These are phyloP conservation scores for Scortechinia acanthostroma DNA, from an alignment of 2,329 filamentous ascomycete genomes.

Conservation along the genomic window DNA sequence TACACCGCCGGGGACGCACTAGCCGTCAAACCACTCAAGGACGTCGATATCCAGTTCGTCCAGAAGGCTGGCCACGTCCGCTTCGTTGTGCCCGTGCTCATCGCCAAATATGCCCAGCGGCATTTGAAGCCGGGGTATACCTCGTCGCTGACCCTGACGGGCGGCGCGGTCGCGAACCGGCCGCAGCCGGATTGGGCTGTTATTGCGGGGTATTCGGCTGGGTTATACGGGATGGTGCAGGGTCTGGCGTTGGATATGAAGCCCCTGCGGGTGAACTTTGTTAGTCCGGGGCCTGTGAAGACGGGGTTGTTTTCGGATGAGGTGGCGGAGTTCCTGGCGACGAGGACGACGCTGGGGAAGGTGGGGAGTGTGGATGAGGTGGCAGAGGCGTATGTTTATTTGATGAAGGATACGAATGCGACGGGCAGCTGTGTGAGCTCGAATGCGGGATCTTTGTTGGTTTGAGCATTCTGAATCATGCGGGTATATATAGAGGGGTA, in stretches of 20 bases:
- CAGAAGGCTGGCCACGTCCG: conserved; percentile 35
- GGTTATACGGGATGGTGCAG: conserved; percentile 40
- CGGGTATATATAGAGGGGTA: too few relatives aligned
- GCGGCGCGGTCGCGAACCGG: conserved; percentile 38
- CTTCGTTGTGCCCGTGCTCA: conserved; percentile 37
- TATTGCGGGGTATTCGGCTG: conserved; percentile 36
- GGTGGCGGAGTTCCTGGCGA: conserved; percentile 6
- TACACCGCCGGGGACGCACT: conserved; percentile 45
- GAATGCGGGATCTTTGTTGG: conserved; percentile 9
- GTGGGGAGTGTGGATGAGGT: conserved; percentile 26
- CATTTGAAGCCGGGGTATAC: conserved; percentile 30
- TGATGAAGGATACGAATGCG: conserved; percentile 29
- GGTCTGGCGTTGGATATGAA: conserved; percentile 54
- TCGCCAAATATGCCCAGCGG: conserved; percentile 37
- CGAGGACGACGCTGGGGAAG: conserved; percentile 13
- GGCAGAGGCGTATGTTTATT: conserved; percentile 31
- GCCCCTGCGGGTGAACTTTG: conserved; percentile 56
- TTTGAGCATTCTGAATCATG: background rate
- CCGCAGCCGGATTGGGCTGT: conserved; percentile 43
- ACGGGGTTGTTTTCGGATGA: conserved; percentile 35
- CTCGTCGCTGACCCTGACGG: conserved; percentile 47
- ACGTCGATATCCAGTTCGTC: conserved; percentile 28
- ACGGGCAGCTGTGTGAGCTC: conserved; percentile 20
- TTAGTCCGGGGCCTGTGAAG: conserved; percentile 43
- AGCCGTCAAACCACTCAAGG: conserved; percentile 24